Evolutionary conservation across 2,329 filamentous ascomycete genomes (phyloP), one percentile per base, ranked within the genome.

Genomic region (Calonectria pseudoturangicola): DNA sequence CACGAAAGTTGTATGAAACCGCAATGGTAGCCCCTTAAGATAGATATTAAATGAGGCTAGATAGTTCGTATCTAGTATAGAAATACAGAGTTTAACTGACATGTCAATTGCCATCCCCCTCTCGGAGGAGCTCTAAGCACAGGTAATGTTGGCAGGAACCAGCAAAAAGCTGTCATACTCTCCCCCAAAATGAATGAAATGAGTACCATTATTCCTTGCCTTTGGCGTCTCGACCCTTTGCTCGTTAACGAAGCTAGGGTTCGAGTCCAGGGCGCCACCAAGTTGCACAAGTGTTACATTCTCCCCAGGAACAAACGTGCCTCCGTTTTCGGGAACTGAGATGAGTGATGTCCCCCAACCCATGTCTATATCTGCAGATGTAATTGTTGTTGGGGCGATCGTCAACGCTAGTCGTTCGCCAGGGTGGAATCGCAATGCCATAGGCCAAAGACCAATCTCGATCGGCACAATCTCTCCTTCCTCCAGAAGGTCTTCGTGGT

Each of bases 371-470:
- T 58, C 54, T 3, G 54, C 54, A 10, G 54, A 58, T 27, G n/a
- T 12, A 58, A 58, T 58, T 1, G 33, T 27, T 4, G 12, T 58
- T 4, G 54, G 54, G 10, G 54, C 54, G 36, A 58, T 58, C 1
- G 54, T 58, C 54, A 58, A 27, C 12, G 54, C n/a, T 33, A 58
- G 5, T 25, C 33, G 54, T 15, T 58, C 54, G 16, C 54, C 54
- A 18, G 30, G 54, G 33, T 58, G 54, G 33, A 58, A 58, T 16
- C 54, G 54, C 12, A 58, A 27, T 27, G 30, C 54, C 0, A 58
- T 58, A 8, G 54, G 54, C 54, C 54, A 58, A 33, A 58, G 10
- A 5, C 54, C 54, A 41, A 58, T 58, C 33, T 58, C 54, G 10
- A 58, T 27, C 1, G 54, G 33, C n/a, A 58, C 54, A 41, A 58